A percentile compares a stretch with the other conserved stretches of the same genome.
Conservation (phyloP, 1,284 basidiomycete genomes). For the Heterobasidion occidentale region DNA sequence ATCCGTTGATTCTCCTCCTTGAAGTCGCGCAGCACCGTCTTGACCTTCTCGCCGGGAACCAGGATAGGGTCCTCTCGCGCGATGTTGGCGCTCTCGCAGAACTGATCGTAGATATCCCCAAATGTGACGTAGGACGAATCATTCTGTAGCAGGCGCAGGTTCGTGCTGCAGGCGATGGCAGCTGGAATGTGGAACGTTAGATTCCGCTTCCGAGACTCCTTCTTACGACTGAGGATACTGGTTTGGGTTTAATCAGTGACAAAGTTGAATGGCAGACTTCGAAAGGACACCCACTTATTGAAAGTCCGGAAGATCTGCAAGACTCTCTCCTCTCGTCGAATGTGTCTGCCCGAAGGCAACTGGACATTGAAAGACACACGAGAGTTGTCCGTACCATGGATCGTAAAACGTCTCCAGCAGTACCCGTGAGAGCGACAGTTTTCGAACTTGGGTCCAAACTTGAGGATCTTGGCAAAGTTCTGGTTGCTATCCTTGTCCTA, state of each 20-base stretch:
- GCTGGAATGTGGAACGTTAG: slow-evolving; percentile 89
- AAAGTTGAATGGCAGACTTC: background rate
- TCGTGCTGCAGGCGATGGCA: slow-evolving; percentile 80
- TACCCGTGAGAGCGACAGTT: slow-evolving; percentile 80
- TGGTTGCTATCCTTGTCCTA: slow-evolving; percentile 94
- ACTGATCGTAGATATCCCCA: slow-evolving; percentile 91
- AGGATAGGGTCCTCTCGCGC: slow-evolving; percentile 87
- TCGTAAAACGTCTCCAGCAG: slow-evolving; percentile 86
- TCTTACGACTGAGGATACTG: slow-evolving; percentile 81
- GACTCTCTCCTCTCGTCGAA: slow-evolving; percentile 89
- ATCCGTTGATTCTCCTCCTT: slow-evolving; percentile 39
- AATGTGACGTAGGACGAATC: slow-evolving; percentile 89
- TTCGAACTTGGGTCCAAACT: slow-evolving; percentile 90
- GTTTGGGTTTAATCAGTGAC: slow-evolving; percentile 9
- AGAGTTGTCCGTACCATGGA: slow-evolving; percentile 91
- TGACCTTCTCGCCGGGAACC: slow-evolving; percentile 77
- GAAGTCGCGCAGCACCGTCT: slow-evolving; percentile 59
- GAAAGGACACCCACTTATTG: slow-evolving; percentile 61
- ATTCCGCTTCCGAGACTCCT: slow-evolving; percentile 91
- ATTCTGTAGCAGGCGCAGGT: slow-evolving; percentile 82
- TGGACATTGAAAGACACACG: slow-evolving; percentile 89
- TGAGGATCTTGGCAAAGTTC: slow-evolving; percentile 87
- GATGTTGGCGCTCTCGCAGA: slow-evolving; percentile 74
- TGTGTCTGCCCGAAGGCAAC: slow-evolving; percentile 80
- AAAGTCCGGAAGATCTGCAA: slow-evolving; percentile 91